Percentiles rank a stretch among this genome's conserved stretches.
Evolutionary conservation across 2,329 filamentous ascomycete genomes (phyloP).

Genomic region (Fusarium sp.): DNA sequence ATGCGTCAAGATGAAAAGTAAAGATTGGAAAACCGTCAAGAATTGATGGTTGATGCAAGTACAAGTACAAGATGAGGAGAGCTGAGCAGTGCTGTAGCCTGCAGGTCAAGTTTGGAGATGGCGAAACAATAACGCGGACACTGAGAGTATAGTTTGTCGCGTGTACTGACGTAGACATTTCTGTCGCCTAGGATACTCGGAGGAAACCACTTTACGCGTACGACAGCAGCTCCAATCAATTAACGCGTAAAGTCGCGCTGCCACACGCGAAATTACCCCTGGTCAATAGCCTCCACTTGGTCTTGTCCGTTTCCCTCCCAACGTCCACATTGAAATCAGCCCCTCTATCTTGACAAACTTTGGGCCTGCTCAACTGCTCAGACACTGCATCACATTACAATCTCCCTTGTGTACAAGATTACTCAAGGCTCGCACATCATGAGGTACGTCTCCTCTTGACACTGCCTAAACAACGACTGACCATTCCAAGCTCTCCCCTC

Average conservation of each 20-base stretch:
- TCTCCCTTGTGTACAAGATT: conserved; percentile 12
- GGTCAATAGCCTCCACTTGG: conserved; percentile 33
- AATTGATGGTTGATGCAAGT: conserved; percentile 23
- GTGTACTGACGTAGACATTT: conserved; percentile 1
- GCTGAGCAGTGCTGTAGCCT: conserved; percentile 9
- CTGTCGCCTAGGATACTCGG: neutral
- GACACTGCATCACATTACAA: conserved; percentile 16
- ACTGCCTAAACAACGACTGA: conserved; percentile 12
- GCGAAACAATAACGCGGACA: conserved; percentile 35
- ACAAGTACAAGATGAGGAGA: conserved; percentile 18
- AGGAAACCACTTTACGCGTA: conserved; percentile 53
- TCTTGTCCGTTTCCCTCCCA: conserved; percentile 37
- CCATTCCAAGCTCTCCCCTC: conserved; percentile 76
- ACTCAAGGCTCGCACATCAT: conserved; percentile 19
- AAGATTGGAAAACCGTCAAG: neutral
- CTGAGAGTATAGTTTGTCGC: fast-evolving
- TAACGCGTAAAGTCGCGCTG: conserved; percentile 55
- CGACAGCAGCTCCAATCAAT: conserved; percentile 52
- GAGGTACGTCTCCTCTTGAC: conserved; percentile 14
- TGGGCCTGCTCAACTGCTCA: conserved; percentile 1
- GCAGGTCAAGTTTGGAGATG: conserved; percentile 1
- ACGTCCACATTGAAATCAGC: conserved; percentile 32
- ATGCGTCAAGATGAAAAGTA: neutral
- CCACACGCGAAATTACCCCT: conserved; percentile 44
- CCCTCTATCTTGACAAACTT: conserved; percentile 38